These are phyloP conservation scores for Mycena leptocephala DNA, from an alignment of 768 basidiomycete genomes.

Conservation along the genomic window DNA sequence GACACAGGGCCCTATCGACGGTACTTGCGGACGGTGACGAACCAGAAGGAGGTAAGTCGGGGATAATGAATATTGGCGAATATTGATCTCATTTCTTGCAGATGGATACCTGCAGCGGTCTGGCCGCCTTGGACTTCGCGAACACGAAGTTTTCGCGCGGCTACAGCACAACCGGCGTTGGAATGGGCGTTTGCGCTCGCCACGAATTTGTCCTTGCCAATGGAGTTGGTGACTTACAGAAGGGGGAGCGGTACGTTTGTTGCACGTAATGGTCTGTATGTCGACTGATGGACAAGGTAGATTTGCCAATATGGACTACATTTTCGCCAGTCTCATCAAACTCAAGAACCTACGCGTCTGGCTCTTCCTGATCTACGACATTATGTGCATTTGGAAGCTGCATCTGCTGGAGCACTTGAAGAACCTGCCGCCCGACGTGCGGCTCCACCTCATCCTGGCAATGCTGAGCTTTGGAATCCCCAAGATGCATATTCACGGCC, in stretches of 20 bases:
- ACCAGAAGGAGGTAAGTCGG: neutral
- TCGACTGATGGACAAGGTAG: conserved; percentile 8
- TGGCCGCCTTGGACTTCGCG: too few relatives aligned
- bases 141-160: too few relatives aligned
- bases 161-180: too few relatives aligned
- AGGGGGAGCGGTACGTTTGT: too few relatives aligned
- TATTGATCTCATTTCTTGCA: too few relatives aligned
- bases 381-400: conserved; percentile 47
- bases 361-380: conserved; percentile 47
- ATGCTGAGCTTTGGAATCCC: neutral
- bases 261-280: too few relatives aligned
- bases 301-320: conserved; percentile 47
- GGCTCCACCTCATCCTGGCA: neutral
- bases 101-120: too few relatives aligned
- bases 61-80: neutral
- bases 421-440: neutral
- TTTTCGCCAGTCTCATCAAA: conserved; percentile 30
- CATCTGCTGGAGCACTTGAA: conserved; percentile 32
- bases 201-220: too few relatives aligned
- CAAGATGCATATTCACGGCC: neutral
- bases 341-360: neutral
- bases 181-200: too few relatives aligned
- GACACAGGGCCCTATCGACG: too few relatives aligned
- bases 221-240: too few relatives aligned
- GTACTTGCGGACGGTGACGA: too few relatives aligned